Evolutionary conservation across 257 asterid genomes (phyloP).

Genomic region (Nicotiana sylvestris): DNA sequence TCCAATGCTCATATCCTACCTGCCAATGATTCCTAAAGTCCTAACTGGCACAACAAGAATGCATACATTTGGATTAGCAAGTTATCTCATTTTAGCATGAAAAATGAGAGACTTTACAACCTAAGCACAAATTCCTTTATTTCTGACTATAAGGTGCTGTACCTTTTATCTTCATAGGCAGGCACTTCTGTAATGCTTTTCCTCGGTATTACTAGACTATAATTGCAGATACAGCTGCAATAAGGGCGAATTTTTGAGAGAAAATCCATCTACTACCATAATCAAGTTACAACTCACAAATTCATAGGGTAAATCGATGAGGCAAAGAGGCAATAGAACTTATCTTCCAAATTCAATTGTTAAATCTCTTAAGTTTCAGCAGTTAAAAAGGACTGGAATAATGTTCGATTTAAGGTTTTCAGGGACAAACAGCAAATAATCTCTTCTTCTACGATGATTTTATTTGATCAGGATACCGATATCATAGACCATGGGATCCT

Average conservation of each 20-base stretch:
- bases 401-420: not conserved
- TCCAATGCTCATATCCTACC: not conserved
- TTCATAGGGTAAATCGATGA: not conserved
- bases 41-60: not conserved
- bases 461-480: not conserved
- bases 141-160: not conserved
- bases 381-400: not conserved
- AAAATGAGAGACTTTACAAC: no score
- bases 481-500: not conserved
- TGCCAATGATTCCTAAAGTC: not conserved
- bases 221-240: not conserved
- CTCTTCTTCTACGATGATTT: not conserved
- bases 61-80: not conserved
- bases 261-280: not conserved
- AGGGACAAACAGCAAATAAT: not conserved
- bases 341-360: not conserved
- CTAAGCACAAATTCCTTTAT: not conserved
- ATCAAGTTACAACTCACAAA: not conserved
- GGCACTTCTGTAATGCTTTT: not conserved
- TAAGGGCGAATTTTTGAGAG: not conserved
- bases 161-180: not conserved
- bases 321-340: not conserved
- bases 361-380: not conserved
- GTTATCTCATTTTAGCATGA: not conserved
- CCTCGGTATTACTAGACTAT: not conserved